A percentile compares a stretch with the other conserved stretches of the same genome.
These are phyloP conservation scores for Mycena kentingensis DNA, from an alignment of 768 basidiomycete species.

Conservation along the genomic window DNA sequence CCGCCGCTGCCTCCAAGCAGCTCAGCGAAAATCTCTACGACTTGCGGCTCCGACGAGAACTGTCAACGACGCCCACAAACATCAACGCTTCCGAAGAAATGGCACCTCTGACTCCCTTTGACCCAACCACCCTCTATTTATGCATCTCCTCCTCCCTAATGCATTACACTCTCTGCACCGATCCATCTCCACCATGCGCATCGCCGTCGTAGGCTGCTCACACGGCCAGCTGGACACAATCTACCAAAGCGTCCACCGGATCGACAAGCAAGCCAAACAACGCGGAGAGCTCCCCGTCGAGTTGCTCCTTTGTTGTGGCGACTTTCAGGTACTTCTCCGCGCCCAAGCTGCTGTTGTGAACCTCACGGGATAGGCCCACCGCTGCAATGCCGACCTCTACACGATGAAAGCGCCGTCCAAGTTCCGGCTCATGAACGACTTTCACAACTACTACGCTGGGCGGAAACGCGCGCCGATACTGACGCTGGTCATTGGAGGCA, in stretches of 20 bases:
- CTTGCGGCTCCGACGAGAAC: too few species aligned
- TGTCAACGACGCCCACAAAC: too few species aligned
- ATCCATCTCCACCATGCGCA: conserved; percentile 25
- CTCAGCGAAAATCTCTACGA: too few species aligned
- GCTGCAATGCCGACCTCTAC: conserved; percentile 47
- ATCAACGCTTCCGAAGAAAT: too few species aligned
- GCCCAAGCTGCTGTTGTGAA: background rate
- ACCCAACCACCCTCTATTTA: too few species aligned
- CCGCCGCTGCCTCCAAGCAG: too few species aligned
- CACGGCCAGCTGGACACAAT: conserved; percentile 70
- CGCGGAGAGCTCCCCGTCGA: conserved; percentile 41
- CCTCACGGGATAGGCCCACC: conserved; percentile 7
- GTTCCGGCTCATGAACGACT: conserved; percentile 65
- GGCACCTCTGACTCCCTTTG: too few species aligned
- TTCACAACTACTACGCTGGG: conserved; percentile 73
- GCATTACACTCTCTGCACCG: too few species aligned
- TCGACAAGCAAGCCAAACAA: conserved; percentile 46
- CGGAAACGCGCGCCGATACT: conserved; percentile 55
- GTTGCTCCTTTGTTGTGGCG: conserved; percentile 71
- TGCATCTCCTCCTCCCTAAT: too few species aligned
- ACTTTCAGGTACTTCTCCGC: conserved; percentile 55
- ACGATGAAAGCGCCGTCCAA: conserved; percentile 74
- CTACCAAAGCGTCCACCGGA: conserved; percentile 53
- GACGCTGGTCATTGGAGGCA: conserved; percentile 17
- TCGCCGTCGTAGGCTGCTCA: conserved; percentile 76